These are phyloP conservation scores for Noccaea caerulescens DNA, from an alignment of 345 rosid genomes.

Conservation along the genomic window DNA sequence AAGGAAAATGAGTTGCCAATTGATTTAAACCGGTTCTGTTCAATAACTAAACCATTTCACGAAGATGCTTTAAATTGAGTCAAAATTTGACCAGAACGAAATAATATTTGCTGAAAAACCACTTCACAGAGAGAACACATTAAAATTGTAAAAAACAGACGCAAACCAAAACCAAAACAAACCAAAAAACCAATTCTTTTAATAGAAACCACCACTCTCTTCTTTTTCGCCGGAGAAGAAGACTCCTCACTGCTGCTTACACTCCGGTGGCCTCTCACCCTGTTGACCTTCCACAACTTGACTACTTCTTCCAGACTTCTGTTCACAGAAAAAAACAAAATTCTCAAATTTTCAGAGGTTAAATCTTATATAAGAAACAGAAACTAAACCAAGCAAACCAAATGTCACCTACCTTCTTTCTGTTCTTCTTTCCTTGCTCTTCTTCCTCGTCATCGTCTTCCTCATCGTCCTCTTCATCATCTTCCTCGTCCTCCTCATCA, in stretches of 20 bases:
- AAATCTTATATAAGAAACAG: neutral
- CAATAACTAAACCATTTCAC: neutral
- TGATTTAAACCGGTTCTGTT: neutral
- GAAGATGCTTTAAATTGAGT: neutral
- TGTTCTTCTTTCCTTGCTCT: constrained; percentile 23
- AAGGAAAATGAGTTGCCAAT: neutral
- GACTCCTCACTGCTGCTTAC: constrained; percentile 84
- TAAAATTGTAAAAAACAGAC: constrained; percentile 34
- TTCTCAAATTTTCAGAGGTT: constrained; percentile 14
- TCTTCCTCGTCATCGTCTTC: constrained; percentile 46
- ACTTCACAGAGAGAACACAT: constrained; percentile 19
- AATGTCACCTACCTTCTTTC: constrained; percentile 24
- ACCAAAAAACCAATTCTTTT: constrained; percentile 28
- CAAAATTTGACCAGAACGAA: constrained; percentile 27
- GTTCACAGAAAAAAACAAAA: constrained; percentile 17
- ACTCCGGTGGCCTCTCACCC: constrained; percentile 92
- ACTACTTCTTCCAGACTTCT: constrained; percentile 66
- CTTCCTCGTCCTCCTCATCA: constrained; percentile 58
- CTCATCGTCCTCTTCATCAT: constrained; percentile 62
- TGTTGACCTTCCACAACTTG: constrained; percentile 54
- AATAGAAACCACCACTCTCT: constrained; percentile 37
- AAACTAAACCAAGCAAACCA: neutral
- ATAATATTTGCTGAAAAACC: constrained; percentile 20
- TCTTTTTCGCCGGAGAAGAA: neutral
- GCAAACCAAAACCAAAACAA: constrained; percentile 23